phyloP scores from a whole-genome alignment of 164 flowering plant species.

The Vitis cinerea region DNA sequence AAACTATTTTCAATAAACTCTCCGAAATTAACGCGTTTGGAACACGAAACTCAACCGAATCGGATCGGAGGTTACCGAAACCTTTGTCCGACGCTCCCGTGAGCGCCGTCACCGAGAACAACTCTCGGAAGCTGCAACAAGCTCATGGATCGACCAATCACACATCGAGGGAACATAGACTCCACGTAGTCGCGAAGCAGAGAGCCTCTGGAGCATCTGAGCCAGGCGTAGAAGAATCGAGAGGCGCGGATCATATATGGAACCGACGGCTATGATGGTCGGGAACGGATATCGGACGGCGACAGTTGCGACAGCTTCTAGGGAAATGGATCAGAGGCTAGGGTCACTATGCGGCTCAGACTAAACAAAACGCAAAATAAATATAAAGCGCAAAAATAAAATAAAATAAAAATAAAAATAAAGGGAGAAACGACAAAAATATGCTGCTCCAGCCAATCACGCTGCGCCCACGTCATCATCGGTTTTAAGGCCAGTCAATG shows the following conservation, averaged over 20 bases:
- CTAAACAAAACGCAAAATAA: background rate
- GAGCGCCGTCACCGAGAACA: too few relatives aligned
- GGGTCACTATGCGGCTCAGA: background rate
- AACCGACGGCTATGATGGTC: slow-evolving; percentile 10
- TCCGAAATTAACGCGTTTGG: too few relatives aligned
- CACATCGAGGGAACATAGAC: background rate
- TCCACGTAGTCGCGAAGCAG: background rate
- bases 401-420: background rate
- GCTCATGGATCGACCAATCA: background rate
- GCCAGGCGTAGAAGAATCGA: background rate
- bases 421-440: slow-evolving; percentile 3
- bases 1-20: too few relatives aligned
- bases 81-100: too few relatives aligned
- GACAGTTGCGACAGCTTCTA: slow-evolving; percentile 3
- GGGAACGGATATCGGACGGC: slow-evolving; percentile 14
- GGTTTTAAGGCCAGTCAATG: too few relatives aligned
- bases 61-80: too few relatives aligned
- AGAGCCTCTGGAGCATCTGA: background rate
- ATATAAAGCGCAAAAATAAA: background rate
- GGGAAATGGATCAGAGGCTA: slow-evolving; percentile 6
- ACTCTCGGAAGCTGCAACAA: background rate
- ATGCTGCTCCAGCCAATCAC: background rate
- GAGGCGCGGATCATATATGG: background rate
- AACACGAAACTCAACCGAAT: too few relatives aligned
- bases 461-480: background rate